A percentile compares a stretch with the other conserved stretches of the same genome.
These are phyloP conservation scores for Adansonia rubrostipa DNA, from an alignment of 441 rosid genomes.

Conservation along the genomic window DNA sequence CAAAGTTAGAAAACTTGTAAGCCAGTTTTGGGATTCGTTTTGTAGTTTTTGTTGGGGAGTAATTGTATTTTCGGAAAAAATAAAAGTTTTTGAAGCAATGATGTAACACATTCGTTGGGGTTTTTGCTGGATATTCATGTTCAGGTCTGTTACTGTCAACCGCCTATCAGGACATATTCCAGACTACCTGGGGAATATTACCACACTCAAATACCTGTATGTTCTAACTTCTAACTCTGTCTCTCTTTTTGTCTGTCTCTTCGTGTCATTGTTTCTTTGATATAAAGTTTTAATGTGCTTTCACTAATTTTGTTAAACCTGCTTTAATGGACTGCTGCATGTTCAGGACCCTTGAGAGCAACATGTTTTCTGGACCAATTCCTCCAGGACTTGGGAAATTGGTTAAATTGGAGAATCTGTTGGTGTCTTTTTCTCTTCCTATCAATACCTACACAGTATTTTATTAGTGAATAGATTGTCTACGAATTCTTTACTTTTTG, in stretches of 20 bases:
- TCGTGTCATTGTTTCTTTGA: background rate
- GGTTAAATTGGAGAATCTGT: slow-evolving; percentile 42
- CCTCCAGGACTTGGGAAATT: slow-evolving; percentile 48
- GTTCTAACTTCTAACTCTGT: slow-evolving; percentile 17
- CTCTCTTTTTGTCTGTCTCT: background rate
- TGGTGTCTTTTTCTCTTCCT: slow-evolving; percentile 22
- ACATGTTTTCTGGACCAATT: slow-evolving; percentile 45
- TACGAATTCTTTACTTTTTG: background rate
- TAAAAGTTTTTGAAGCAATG: background rate
- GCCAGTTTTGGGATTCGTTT: slow-evolving; percentile 19
- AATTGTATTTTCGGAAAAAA: background rate
- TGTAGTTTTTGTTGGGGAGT: background rate
- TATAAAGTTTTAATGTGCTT: background rate
- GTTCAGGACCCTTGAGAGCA: slow-evolving; percentile 47
- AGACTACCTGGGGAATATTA: slow-evolving; percentile 36
- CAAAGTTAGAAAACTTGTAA: slow-evolving; percentile 43
- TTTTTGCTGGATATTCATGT: slow-evolving; percentile 1
- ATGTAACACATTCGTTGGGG: background rate
- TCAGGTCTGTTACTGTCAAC: slow-evolving; percentile 39
- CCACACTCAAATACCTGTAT: slow-evolving; percentile 44
- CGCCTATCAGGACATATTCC: slow-evolving; percentile 49
- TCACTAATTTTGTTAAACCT: background rate
- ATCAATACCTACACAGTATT: slow-evolving; percentile 28
- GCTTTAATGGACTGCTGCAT: slow-evolving; percentile 31
- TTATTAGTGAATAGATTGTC: background rate